Conservation (phyloP, 805 yeast genomes). For the Saccharomycopsis vini region DNA sequence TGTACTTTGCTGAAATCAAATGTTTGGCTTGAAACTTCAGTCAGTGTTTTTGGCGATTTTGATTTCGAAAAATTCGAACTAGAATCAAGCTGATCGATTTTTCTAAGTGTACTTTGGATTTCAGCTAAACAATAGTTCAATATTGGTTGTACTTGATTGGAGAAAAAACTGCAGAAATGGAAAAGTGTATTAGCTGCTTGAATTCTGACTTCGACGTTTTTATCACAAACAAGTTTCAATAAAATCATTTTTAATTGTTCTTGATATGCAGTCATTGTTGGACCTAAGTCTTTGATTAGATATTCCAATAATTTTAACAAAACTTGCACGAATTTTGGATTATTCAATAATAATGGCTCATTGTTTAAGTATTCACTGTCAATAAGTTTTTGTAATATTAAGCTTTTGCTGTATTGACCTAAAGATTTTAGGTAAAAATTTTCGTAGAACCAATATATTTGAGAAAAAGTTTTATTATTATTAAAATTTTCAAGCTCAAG, state of each 20-base stretch:
- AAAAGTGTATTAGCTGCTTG: constrained; percentile 31
- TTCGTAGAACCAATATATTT: constrained; percentile 24
- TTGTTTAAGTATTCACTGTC: constrained; percentile 23
- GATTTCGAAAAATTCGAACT: constrained; percentile 3
- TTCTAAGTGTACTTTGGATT: constrained; percentile 17
- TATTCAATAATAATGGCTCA: constrained; percentile 8
- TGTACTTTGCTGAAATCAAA: constrained; percentile 27
- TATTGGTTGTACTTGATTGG: constrained; percentile 30
- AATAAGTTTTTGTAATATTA: constrained; percentile 16
- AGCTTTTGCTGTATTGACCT: constrained; percentile 29
- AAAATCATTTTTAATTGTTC: constrained; percentile 28
- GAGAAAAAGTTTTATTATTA: constrained; percentile 21
- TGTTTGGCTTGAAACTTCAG: constrained; percentile 5
- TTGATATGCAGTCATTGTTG: constrained; percentile 25
- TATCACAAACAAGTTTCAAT: constrained; percentile 30
- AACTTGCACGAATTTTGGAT: constrained; percentile 21
- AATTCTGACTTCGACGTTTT: constrained; percentile 34
- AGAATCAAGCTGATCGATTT: constrained; percentile 10
- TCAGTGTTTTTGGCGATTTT: neutral
- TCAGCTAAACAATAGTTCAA: constrained; percentile 17
- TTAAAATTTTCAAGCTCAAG: constrained; percentile 20
- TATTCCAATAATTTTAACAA: constrained; percentile 20
- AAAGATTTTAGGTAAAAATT: constrained; percentile 21
- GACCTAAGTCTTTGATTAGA: constrained; percentile 22
- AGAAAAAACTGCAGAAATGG: constrained; percentile 26